A percentile compares a stretch with the other conserved stretches of the same genome.
phyloP scores from a whole-genome alignment of 495 filamentous ascomycete species.

The Aspergillus bridgeri region DNA sequence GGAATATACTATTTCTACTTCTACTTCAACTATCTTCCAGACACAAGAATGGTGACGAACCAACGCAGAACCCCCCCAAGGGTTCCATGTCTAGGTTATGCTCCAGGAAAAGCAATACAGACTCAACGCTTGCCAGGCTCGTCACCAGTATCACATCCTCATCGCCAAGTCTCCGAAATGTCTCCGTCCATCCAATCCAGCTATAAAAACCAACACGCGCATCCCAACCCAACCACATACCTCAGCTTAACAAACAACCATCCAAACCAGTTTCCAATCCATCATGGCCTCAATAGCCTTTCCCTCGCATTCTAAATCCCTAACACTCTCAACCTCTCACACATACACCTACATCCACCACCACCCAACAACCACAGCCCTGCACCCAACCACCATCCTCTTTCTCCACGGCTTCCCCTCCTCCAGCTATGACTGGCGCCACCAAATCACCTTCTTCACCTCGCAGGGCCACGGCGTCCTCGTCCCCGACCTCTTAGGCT shows the following conservation, averaged over 20 bases:
- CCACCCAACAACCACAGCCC: conserved; percentile 15
- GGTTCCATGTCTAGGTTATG: too few species aligned
- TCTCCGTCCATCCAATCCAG: neutral
- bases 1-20: too few species aligned
- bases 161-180: conserved; percentile 4
- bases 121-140: neutral
- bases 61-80: too few species aligned
- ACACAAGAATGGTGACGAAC: too few species aligned
- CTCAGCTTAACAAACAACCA: neutral
- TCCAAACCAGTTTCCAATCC: neutral
- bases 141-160: neutral
- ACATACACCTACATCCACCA: conserved; percentile 33
- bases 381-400: conserved; percentile 33
- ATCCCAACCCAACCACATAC: too few species aligned
- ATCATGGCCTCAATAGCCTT: conserved; percentile 15
- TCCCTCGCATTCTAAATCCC: conserved; percentile 6
- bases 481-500: conserved; percentile 49
- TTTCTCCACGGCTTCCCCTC: conserved; percentile 46
- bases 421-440: conserved; percentile 42
- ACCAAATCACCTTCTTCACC: conserved; percentile 34
- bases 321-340: conserved; percentile 20
- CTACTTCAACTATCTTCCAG: too few species aligned
- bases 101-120: neutral
- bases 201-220: neutral
- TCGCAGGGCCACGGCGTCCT: conserved; percentile 41